phyloP scores from a whole-genome alignment of 495 filamentous ascomycete genomes.

The Pyrenopolyporus hunteri region DNA sequence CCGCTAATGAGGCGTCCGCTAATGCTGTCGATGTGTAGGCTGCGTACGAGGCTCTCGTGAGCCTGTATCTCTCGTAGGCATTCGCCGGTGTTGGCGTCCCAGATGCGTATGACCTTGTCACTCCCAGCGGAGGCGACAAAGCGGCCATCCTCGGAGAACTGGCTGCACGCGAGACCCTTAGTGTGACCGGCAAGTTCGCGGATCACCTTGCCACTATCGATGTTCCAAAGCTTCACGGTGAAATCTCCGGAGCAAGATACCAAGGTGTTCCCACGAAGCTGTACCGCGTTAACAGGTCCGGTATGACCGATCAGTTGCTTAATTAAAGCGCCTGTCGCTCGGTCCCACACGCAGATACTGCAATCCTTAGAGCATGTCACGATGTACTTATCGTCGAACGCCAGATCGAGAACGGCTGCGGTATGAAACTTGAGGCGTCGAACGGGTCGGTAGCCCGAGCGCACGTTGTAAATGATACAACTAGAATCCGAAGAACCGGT shows the following conservation, averaged over 20 bases:
- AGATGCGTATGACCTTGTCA: constrained; percentile 90
- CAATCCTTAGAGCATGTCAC: constrained; percentile 96
- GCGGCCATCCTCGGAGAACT: constrained; percentile 89
- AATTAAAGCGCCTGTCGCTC: constrained; percentile 71
- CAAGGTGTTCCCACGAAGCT: constrained; percentile 87
- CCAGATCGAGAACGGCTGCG: constrained; percentile 89
- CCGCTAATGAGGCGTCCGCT: constrained; percentile 86
- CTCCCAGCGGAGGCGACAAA: constrained; percentile 93
- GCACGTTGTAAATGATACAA: constrained; percentile 90
- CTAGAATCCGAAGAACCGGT: constrained; percentile 92
- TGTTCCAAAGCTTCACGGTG: constrained; percentile 91
- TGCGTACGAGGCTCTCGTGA: constrained; percentile 82
- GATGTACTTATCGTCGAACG: constrained; percentile 89
- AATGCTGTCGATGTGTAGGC: constrained; percentile 81
- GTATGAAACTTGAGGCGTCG: constrained; percentile 76
- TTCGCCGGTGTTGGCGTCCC: constrained; percentile 88
- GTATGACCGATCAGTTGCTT: constrained; percentile 80
- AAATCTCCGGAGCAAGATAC: constrained; percentile 94
- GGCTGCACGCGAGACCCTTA: constrained; percentile 91
- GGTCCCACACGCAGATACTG: constrained; percentile 91
- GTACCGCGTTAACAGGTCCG: constrained; percentile 94
- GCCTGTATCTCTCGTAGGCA: constrained; percentile 77
- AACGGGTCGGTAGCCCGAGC: constrained; percentile 75
- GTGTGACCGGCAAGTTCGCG: constrained; percentile 86
- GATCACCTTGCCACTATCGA: constrained; percentile 80